Evolutionary conservation across 2,329 filamentous ascomycete species (phyloP).

Genomic region (Metarhizium anisopliae): DNA sequence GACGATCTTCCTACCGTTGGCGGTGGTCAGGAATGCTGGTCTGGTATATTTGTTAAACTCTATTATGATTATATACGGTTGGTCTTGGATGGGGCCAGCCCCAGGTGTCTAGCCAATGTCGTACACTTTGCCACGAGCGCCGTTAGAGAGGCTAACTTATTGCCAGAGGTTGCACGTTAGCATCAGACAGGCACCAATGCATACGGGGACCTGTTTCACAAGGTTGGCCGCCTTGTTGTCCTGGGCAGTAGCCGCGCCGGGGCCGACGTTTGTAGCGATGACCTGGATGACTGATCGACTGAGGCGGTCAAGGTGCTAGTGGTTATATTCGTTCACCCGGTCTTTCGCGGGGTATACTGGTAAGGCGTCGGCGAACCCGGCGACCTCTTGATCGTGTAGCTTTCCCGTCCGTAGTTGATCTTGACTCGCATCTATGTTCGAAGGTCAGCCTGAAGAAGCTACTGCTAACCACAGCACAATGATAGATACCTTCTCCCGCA

Average conservation of each 20-base stretch:
- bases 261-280: constrained; percentile 3
- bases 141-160: too few species aligned
- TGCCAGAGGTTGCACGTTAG: constrained; percentile 8
- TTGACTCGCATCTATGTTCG: too few species aligned
- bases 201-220: background rate
- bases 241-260: constrained; percentile 4
- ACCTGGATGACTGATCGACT: constrained; percentile 3
- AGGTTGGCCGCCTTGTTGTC: constrained; percentile 8
- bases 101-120: too few species aligned
- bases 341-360: constrained; percentile 1
- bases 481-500: too few species aligned
- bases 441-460: too few species aligned
- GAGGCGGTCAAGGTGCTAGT: constrained; percentile 5
- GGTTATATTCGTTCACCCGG: constrained; percentile 4
- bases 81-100: constrained; percentile 2
- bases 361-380: background rate
- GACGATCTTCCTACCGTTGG: background rate
- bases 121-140: too few species aligned
- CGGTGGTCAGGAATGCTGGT: constrained; percentile 6
- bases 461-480: too few species aligned
- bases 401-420: too few species aligned
- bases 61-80: too few species aligned
- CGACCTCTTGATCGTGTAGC: too few species aligned
- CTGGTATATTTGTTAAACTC: constrained; percentile 6
- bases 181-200: constrained; percentile 9